Base-by-base conservation (phyloP, 257 asterid species). In the Cordia subcordata region DNA sequence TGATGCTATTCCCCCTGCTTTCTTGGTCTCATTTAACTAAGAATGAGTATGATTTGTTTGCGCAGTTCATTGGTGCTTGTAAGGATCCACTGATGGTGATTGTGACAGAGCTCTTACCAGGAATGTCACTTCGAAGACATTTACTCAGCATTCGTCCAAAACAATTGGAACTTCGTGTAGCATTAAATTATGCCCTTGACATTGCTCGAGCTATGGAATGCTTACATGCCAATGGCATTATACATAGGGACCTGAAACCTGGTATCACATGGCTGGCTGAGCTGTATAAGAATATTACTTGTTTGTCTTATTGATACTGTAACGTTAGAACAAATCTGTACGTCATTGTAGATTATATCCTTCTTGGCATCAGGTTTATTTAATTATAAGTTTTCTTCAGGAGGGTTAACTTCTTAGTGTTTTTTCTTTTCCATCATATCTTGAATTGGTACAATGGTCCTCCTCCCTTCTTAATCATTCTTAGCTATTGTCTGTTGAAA, bases 31-130 rank as follows among this genome's bases (percentile, higher is more conserved):
- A 35, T 60, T 40, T 56, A 22, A 21, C 57, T 62, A 13, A 21
- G 13, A 5, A 2, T 16, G 38, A 27, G 37, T 20, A 16, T 44
- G 61, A 4, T 62, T 27, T 21, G n/a, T 12, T 64, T 21, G 17
- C 75, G 83, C 94, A 91, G 96, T 91, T 91, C 69, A 85, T 91
- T 72, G 98, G 98, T 65, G 98, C 98, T 60, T 91, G 98, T 73
- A 91, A 91, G 63, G 98, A 91, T 77, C 98, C 98, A 71, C 69
- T 91, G 66, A 88, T 91, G 98, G 98, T 88, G 76, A 81, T 91
- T 72, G 98, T 91, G 18, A 79, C 96, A 5, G 98, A 91, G 81
- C 83, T 91, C 61, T 77, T 91, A 75, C 95, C 87, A 15, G 98
- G 96, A 69, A 87, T 85, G 98, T 91, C 98, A 45, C 95, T 91